phyloP scores from a whole-genome alignment of 805 yeast genomes.

The Kodamaea sagamina region DNA sequence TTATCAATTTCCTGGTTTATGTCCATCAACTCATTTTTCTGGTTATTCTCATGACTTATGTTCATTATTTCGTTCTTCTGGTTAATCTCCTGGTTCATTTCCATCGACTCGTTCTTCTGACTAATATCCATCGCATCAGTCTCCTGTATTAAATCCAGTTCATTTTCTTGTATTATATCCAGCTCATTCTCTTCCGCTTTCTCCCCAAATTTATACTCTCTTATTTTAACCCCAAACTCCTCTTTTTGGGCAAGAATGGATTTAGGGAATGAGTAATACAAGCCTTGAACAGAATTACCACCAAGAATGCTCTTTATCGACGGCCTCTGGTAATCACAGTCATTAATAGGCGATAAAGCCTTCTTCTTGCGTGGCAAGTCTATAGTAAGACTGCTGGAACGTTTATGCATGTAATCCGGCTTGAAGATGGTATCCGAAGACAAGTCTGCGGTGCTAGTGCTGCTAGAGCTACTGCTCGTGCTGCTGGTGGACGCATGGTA shows the following conservation, averaged over 20 bases:
- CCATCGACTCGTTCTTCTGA: no score
- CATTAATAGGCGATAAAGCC: constrained; percentile 4
- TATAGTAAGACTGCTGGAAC: not conserved
- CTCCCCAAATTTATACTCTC: not conserved
- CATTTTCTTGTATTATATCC: no score
- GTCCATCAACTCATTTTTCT: no score
- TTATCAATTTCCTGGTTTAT: no score
- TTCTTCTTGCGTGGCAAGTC: constrained; percentile 6
- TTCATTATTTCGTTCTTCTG: no score
- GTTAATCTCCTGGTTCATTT: no score
- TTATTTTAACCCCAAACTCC: not conserved
- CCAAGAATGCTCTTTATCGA: not conserved
- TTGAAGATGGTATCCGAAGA: constrained; percentile 1
- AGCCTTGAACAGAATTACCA: constrained; percentile 1
- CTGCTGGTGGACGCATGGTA: not conserved
- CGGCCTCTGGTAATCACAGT: not conserved
- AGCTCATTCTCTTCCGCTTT: not conserved
- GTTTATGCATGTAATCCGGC: constrained; percentile 2
- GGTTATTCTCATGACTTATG: no score
- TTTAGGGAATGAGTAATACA: not conserved
- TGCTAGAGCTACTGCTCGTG: constrained; percentile 3
- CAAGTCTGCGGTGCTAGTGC: constrained; percentile 2
- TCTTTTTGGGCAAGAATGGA: no score
- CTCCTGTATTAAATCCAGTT: no score
- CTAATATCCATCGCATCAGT: no score